phyloP scores from a whole-genome alignment of 305 asterid genomes.

The Euphrasia arctica region DNA sequence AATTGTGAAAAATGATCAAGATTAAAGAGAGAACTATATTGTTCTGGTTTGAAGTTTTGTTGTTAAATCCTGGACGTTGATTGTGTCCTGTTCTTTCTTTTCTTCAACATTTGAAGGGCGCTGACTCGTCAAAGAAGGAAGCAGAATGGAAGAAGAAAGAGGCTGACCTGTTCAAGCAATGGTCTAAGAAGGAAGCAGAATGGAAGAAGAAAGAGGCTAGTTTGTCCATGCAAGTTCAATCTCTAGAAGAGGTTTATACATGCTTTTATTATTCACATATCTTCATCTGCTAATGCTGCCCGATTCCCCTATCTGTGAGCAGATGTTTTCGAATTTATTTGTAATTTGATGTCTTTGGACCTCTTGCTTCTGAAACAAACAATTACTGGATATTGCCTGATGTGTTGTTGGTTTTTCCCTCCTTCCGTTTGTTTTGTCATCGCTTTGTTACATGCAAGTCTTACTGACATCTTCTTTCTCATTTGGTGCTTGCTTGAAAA shows the following conservation, averaged over 20 bases:
- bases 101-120: conserved; percentile 41
- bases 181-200: conserved; percentile 51
- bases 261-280: conserved; percentile 14
- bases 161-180: conserved; percentile 44
- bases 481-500: conserved; percentile 7
- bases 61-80: conserved; percentile 4
- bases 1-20: conserved; percentile 4
- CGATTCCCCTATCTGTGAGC: conserved; percentile 15
- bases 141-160: conserved; percentile 61
- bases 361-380: conserved; percentile 13
- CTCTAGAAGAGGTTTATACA: conserved; percentile 51
- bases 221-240: conserved; percentile 42
- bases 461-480: conserved; percentile 18
- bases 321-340: neutral
- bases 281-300: conserved; percentile 16
- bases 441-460: conserved; percentile 16
- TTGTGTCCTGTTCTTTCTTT: conserved; percentile 17
- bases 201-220: conserved; percentile 69
- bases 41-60: conserved; percentile 10
- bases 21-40: neutral
- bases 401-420: neutral
- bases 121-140: conserved; percentile 51
- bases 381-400: conserved; percentile 8
- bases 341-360: neutral
- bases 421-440: conserved; percentile 6